These are phyloP conservation scores for Penicillium malachiteum DNA, from an alignment of 495 filamentous ascomycete genomes.

Conservation along the genomic window DNA sequence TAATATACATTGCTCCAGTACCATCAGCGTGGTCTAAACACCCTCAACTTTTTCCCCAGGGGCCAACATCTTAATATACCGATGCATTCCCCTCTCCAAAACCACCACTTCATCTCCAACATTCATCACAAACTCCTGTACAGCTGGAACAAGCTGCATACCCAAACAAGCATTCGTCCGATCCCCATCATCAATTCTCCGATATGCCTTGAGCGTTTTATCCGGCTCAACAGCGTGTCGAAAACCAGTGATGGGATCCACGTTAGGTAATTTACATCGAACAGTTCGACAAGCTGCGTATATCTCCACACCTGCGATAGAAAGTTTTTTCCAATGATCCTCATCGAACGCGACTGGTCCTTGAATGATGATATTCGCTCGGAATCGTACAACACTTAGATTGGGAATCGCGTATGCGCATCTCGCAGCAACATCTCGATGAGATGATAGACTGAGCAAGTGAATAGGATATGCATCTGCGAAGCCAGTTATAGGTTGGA, in stretches of 20 bases:
- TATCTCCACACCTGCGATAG: conserved; percentile 45
- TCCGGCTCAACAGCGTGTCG: conserved; percentile 73
- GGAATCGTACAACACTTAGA: conserved; percentile 70
- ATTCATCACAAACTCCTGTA: conserved; percentile 41
- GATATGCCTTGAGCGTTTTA: conserved; percentile 63
- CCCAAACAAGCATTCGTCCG: conserved; percentile 72
- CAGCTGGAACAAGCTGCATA: conserved; percentile 50
- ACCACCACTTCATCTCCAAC: conserved; percentile 64
- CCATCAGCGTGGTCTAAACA: conserved; percentile 22
- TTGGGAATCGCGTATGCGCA: conserved; percentile 57
- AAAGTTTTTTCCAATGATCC: conserved; percentile 75
- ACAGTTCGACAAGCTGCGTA: conserved; percentile 71
- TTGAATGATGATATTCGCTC: conserved; percentile 77
- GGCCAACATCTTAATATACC: conserved; percentile 55
- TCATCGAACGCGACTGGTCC: conserved; percentile 66
- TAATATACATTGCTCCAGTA: neutral
- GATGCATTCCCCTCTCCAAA: conserved; percentile 60
- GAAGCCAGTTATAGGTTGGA: conserved; percentile 76
- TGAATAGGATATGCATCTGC: conserved; percentile 90
- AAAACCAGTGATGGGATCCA: conserved; percentile 70
- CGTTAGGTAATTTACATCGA: conserved; percentile 82
- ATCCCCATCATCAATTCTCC: conserved; percentile 73
- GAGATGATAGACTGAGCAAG: conserved; percentile 70
- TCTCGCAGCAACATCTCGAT: conserved; percentile 56
- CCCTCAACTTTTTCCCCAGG: conserved; percentile 41